Percentiles rank a stretch among this genome's conserved stretches.
Conservation (phyloP, 2,329 filamentous ascomycete species). For the Ascochyta rabiei region DNA sequence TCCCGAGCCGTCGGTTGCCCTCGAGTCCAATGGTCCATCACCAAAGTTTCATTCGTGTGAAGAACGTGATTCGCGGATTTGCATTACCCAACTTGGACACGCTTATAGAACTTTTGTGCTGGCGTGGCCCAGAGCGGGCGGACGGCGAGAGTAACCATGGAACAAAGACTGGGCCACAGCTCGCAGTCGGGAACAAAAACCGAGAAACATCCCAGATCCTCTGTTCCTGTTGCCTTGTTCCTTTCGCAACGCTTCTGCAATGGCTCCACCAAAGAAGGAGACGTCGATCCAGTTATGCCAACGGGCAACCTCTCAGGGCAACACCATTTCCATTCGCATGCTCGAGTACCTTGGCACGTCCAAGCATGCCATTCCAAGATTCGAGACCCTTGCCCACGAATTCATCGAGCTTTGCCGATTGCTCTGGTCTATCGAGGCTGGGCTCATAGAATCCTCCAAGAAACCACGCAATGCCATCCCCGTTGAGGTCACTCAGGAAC, state of each 20-base stretch:
- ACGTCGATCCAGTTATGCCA: slow-evolving; percentile 60
- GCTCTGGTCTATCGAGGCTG: slow-evolving; percentile 71
- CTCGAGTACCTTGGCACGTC: slow-evolving; percentile 44
- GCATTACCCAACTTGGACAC: slow-evolving; percentile 1
- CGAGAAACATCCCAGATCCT: slow-evolving; percentile 22
- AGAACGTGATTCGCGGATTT: slow-evolving; percentile 13
- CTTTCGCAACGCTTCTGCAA: slow-evolving; percentile 15
- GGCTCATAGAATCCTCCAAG: slow-evolving; percentile 57
- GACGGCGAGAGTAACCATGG: slow-evolving; percentile 21
- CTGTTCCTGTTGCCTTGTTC: slow-evolving; percentile 7
- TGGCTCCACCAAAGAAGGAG: slow-evolving; percentile 47
- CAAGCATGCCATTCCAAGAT: slow-evolving; percentile 45
- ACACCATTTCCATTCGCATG: slow-evolving; percentile 58
- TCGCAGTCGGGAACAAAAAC: slow-evolving; percentile 22
- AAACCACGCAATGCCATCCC: slow-evolving; percentile 60
- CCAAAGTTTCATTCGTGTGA: slow-evolving; percentile 8
- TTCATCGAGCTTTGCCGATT: slow-evolving; percentile 71
- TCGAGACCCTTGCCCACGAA: slow-evolving; percentile 65
- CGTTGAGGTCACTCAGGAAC: slow-evolving; percentile 65
- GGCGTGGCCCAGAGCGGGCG: slow-evolving; percentile 28
- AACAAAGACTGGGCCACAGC: slow-evolving; percentile 18
- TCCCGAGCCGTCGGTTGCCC: slow-evolving; percentile 15
- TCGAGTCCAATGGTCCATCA: slow-evolving; percentile 11
- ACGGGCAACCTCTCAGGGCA: slow-evolving; percentile 61
- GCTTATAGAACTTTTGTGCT: slow-evolving; percentile 8